Evolutionary conservation across 2,329 filamentous ascomycete genomes (phyloP), one percentile per base, ranked within the genome.

Genomic region (Colletotrichum gloeosporioides): DNA sequence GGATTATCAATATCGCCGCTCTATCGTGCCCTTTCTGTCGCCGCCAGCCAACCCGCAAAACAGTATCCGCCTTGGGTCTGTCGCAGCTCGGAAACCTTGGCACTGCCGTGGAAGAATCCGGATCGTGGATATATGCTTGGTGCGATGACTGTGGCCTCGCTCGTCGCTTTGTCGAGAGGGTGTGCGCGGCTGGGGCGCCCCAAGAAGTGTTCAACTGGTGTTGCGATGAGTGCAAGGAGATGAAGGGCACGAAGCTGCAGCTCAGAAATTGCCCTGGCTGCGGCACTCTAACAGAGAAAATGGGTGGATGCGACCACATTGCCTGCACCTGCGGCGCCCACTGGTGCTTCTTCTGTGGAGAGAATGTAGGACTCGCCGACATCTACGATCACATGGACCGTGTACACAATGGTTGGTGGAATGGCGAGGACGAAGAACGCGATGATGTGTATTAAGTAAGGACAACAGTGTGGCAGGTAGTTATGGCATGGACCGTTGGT

Each of bases 21-120:
- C 84, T 90, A 6, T 82, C 79, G 3, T 90, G 88, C 74, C 88
- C 89, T 2, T 90, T 90, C 81, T 90, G 88, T 75, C 84, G 89
- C 29, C 85, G 88, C 0, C 82, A 79, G 59, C 88, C 88, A 0
- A 82, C 84, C 2, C 79, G 85, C 6, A 82, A 82, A 69, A 85
- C 83, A 2, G 78, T 88, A 3, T 80, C 83, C 0, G 82, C 82
- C 2, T 83, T 87, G 68, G 84, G 84, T 0, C 80, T 88, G 39
- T 82, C 84, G 5, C 80, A 80, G 2, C 80, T 90, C 5, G 83
- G 82, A 2, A 82, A 86, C 44, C 75, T 89, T 29, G 78, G 79
- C 3, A 78, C 79, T 1, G 89, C 87, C 1, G 82, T 89, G 1
- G 78, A 83, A 4, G 84, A 88, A 15, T 78, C 82, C 2, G 88